Percentiles rank a stretch among this genome's conserved stretches.
Conservation (phyloP, 805 yeast species). For the Wickerhamomyces chambardii region DNA sequence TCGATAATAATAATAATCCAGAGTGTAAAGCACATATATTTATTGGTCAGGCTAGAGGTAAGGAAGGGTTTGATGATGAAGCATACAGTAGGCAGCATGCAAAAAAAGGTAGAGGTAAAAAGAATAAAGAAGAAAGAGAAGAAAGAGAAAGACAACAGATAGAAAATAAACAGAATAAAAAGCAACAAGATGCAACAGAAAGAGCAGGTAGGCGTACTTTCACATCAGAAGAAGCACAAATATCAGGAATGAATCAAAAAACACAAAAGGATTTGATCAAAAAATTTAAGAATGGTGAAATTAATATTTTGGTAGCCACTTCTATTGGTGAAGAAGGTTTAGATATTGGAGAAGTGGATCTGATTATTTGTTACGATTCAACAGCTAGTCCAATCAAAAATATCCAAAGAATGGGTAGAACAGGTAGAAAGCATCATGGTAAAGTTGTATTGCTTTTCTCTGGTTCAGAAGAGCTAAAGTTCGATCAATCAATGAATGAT, state of each 20-base stretch:
- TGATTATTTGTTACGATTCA: constrained; percentile 88
- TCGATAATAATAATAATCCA: constrained; percentile 32
- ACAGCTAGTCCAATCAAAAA: constrained; percentile 90
- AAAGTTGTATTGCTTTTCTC: constrained; percentile 68
- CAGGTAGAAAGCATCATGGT: constrained; percentile 94
- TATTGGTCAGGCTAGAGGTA: constrained; percentile 83
- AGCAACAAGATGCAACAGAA: constrained; percentile 22
- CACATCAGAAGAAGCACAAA: constrained; percentile 69
- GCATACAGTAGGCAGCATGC: constrained; percentile 33
- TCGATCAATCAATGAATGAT: constrained; percentile 77
- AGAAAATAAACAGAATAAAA: constrained; percentile 21
- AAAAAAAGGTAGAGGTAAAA: constrained; percentile 34
- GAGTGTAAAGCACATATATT: constrained; percentile 69
- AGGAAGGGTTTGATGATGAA: constrained; percentile 57
- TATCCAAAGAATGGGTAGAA: constrained; percentile 95
- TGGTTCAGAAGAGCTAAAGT: constrained; percentile 68
- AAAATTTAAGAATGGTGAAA: constrained; percentile 61
- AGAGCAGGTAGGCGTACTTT: constrained; percentile 35
- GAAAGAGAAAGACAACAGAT: constrained; percentile 20
- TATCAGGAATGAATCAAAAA: constrained; percentile 86
- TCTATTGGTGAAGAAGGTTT: constrained; percentile 98
- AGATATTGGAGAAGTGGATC: constrained; percentile 96
- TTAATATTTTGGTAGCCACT: constrained; percentile 86
- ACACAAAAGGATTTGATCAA: constrained; percentile 72
- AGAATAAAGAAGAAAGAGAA: constrained; percentile 21